A percentile compares a stretch with the other conserved stretches of the same genome.
Evolutionary conservation across 371 early-diverging fungal genomes (phyloP).

Genomic region (Mucor sp.): DNA sequence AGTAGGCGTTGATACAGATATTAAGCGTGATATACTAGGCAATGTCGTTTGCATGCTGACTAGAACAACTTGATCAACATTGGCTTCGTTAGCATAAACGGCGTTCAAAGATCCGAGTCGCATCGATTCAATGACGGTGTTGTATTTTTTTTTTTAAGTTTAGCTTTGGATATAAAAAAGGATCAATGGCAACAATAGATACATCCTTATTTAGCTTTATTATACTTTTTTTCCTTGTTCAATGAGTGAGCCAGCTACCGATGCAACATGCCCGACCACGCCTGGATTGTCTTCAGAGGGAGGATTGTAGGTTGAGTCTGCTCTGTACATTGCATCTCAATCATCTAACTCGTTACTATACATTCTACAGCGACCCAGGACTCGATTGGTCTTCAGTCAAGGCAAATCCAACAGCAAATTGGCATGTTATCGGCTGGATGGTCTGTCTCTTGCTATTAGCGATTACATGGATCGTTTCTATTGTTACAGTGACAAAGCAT

Average conservation of each 20-base stretch:
- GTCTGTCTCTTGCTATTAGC: slow-evolving; percentile 34
- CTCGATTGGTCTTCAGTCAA: slow-evolving; percentile 22
- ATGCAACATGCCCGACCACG: slow-evolving; percentile 18
- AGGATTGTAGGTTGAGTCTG: slow-evolving; percentile 20
- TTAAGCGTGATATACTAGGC: not conserved
- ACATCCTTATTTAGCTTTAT: slow-evolving; percentile 10
- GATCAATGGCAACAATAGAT: not conserved
- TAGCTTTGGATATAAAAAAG: not conserved
- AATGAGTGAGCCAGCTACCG: slow-evolving; percentile 7
- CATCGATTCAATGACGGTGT: slow-evolving; percentile 5
- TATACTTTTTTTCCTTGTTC: not conserved
- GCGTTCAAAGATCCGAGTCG: not conserved
- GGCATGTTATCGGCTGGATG: slow-evolving; percentile 54
- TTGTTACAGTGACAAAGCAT: slow-evolving; percentile 29
- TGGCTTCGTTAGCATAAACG: not conserved
- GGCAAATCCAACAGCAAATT: slow-evolving; percentile 26
- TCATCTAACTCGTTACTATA: not conserved
- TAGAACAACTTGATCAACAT: not conserved
- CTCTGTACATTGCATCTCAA: not conserved
- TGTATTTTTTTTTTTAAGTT: not conserved
- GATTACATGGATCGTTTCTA: slow-evolving; percentile 39
- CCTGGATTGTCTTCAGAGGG: slow-evolving; percentile 17
- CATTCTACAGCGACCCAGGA: slow-evolving; percentile 14
- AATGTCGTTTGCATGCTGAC: not conserved
- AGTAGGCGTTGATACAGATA: not conserved